Conservation (phyloP, 768 basidiomycete genomes). For the Nidularia pulvinata region DNA sequence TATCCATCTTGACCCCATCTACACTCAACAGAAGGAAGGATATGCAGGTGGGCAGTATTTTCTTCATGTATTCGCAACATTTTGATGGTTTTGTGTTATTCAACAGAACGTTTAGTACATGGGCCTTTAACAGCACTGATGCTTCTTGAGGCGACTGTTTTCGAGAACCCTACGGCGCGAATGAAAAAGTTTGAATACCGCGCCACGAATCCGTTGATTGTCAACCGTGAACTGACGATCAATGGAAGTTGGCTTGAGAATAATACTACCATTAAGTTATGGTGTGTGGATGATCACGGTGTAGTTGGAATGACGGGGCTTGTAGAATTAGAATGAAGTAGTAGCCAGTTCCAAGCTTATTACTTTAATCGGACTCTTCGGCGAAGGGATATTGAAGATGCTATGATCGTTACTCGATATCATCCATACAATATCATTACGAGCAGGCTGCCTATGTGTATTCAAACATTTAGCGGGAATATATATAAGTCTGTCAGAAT, state of each 20-base stretch:
- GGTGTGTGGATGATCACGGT: conserved; percentile 57
- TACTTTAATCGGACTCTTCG: too few relatives aligned
- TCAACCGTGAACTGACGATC: conserved; percentile 46
- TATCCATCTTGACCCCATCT: conserved; percentile 82
- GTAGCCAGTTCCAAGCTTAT: too few relatives aligned
- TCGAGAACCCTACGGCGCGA: conserved; percentile 44
- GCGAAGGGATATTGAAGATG: too few relatives aligned
- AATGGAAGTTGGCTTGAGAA: conserved; percentile 41
- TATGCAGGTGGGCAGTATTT: conserved; percentile 54
- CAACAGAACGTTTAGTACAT: conserved; percentile 78
- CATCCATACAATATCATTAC: too few relatives aligned
- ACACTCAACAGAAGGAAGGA: conserved; percentile 65
- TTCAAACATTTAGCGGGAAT: too few relatives aligned
- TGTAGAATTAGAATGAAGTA: conserved; percentile 17
- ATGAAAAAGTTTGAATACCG: conserved; percentile 66
- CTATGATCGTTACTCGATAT: too few relatives aligned
- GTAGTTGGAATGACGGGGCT: conserved; percentile 70
- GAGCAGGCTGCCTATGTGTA: too few relatives aligned
- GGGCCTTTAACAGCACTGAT: conserved; percentile 82
- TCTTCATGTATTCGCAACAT: neutral
- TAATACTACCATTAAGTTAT: conserved; percentile 38
- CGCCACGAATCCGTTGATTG: conserved; percentile 64
- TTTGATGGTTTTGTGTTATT: neutral
- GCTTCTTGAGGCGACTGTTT: conserved; percentile 61
- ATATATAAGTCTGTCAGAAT: too few relatives aligned